Evolutionary conservation across 805 yeast genomes (phyloP).

Genomic region (Yamadazyma kitorensis): DNA sequence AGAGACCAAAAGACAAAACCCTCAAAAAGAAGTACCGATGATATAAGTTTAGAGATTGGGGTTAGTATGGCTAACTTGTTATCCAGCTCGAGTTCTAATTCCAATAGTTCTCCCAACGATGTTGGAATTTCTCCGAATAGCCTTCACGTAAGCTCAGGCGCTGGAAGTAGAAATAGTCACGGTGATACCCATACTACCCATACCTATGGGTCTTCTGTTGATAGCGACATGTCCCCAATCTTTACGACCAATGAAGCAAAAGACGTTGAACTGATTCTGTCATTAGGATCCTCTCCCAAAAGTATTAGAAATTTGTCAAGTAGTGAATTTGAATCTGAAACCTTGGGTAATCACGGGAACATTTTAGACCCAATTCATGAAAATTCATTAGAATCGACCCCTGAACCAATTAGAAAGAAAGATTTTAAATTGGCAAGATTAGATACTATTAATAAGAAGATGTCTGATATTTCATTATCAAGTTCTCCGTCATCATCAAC

Average conservation of each 20-base stretch:
- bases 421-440: constrained; percentile 2
- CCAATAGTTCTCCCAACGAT: neutral
- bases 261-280: constrained; percentile 39
- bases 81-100: constrained; percentile 2
- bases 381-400: constrained; percentile 26
- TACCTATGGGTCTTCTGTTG: constrained; percentile 37
- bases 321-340: constrained; percentile 3
- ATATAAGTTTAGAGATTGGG: constrained; percentile 42
- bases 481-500: constrained; percentile 16
- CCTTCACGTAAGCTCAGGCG: constrained; percentile 3
- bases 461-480: constrained; percentile 5
- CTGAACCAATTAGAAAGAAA: constrained; percentile 2
- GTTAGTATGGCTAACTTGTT: constrained; percentile 45
- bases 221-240: constrained; percentile 42
- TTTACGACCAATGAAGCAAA: constrained; percentile 30
- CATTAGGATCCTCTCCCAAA: constrained; percentile 26
- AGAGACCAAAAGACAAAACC: constrained; percentile 7
- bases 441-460: constrained; percentile 3
- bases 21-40: constrained; percentile 9
- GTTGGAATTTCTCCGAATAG: constrained; percentile 5
- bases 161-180: neutral
- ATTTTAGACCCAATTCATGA: constrained; percentile 35
- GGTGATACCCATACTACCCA: neutral
- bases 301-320: constrained; percentile 2
- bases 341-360: constrained; percentile 10